These are phyloP conservation scores for Nematocida major DNA, from an alignment of 371 early-diverging fungal genomes.

Conservation along the genomic window DNA sequence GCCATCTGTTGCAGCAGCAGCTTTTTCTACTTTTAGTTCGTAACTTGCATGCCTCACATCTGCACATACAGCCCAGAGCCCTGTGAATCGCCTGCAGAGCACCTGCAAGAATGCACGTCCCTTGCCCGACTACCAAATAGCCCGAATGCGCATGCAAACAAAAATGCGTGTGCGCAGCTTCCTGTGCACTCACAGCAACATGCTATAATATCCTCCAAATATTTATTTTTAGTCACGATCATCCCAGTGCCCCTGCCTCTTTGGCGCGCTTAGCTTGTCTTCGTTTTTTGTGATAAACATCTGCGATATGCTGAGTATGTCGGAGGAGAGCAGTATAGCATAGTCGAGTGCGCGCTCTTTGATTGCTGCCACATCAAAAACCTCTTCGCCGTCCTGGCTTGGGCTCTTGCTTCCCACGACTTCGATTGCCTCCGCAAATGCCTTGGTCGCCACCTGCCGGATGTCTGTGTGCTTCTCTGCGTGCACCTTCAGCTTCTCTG, in stretches of 20 bases:
- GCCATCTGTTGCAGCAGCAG: no score
- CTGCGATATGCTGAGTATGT: conserved; percentile 59
- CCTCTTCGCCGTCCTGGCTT: conserved; percentile 32
- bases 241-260: conserved; percentile 50
- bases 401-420: conserved; percentile 20
- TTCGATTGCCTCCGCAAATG: conserved; percentile 16
- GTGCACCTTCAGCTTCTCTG: neutral
- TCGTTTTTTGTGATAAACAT: conserved; percentile 62
- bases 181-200: neutral
- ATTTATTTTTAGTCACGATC: conserved; percentile 31
- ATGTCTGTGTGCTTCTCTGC: conserved; percentile 32
- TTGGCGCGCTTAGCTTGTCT: conserved; percentile 38
- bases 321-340: conserved; percentile 58
- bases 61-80: no score
- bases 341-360: conserved; percentile 58
- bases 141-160: neutral
- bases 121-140: no score
- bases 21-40: no score
- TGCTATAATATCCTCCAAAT: no score
- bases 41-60: no score
- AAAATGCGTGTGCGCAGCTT: neutral
- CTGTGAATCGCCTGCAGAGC: no score
- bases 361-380: conserved; percentile 55
- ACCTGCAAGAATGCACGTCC: no score
- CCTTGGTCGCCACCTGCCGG: conserved; percentile 19